Evolutionary conservation across 2,329 filamentous ascomycete species (phyloP), one percentile per base, ranked within the genome.

Genomic region (Coniochaeta sp.): DNA sequence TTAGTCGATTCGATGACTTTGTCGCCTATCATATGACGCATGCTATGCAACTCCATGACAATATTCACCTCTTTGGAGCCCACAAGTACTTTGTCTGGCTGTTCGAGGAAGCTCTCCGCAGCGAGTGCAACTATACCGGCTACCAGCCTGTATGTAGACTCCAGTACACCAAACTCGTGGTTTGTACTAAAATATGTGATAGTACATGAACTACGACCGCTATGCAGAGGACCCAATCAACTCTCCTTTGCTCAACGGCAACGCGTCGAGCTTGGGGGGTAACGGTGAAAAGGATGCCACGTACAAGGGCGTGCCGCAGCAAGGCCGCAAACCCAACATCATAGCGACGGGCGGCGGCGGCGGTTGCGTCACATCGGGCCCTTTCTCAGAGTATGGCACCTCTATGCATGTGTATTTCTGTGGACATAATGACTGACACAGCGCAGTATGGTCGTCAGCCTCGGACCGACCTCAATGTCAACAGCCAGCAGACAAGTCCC

Each of bases 191-290:
- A n/a, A 6, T 3, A 4, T 47, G n/a, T 2, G 38, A 22, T 73
- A 77, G 67, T 82, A 81, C 68, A 76, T 77, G 71, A 81, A 82
- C 66, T 83, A 81, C 74, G 77, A 77, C 19, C 78, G 76, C 62
- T 80, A 79, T 67, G 72, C 79, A 0, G 63, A 73, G 1, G 78
- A 84, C 59, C 76, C 77, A 0, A 62, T 70, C 59, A 75, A 79
- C 65, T 83, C 81, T 0, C 78, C 80, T 19, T 66, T 84, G 56
- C 79, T 86, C 63, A 81, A 83, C 62, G 83, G 83, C 59, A 80
- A 79, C 58, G 74, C 74, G 6, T 79, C 77, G 38, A 78, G 75
- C 61, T 68, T 82, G 74, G 77, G 76, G 24, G 79, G 80, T 9
- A 77, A 81, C 59, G 81, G 81, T 7, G 62, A 44, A n/a, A 64